Conservation (phyloP, 768 basidiomycete species). For the Tylopilus felleus region DNA sequence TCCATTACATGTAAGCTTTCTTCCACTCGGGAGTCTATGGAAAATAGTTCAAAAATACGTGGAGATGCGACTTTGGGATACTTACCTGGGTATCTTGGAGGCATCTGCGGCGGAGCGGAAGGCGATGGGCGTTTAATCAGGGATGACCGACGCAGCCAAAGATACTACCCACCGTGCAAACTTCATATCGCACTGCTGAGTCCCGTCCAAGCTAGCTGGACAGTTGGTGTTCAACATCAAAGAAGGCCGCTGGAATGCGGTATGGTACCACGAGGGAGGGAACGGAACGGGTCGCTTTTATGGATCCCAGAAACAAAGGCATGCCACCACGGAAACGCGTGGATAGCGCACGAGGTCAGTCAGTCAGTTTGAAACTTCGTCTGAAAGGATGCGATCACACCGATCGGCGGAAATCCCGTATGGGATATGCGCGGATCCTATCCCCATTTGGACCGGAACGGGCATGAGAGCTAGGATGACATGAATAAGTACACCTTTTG, state of each 20-base stretch:
- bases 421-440: neutral
- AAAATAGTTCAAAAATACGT: neutral
- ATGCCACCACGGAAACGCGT: neutral
- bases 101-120: slow-evolving; percentile 42
- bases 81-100: slow-evolving; percentile 66
- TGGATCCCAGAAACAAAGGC: slow-evolving; percentile 4
- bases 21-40: slow-evolving; percentile 62
- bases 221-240: neutral
- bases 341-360: neutral
- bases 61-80: neutral
- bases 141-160: neutral
- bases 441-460: neutral
- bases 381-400: slow-evolving; percentile 6
- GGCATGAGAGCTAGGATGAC: neutral
- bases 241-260: neutral
- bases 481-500: slow-evolving; percentile 1
- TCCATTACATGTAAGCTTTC: slow-evolving; percentile 31
- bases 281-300: slow-evolving; percentile 8
- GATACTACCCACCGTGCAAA: slow-evolving; percentile 48
- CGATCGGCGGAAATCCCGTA: neutral
- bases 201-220: neutral
- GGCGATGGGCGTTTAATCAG: neutral
- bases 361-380: slow-evolving; percentile 13
- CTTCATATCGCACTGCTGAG: slow-evolving; percentile 41
- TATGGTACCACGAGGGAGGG: slow-evolving; percentile 1